A percentile compares a stretch with the other conserved stretches of the same genome.
phyloP scores from a whole-genome alignment of 2,329 filamentous ascomycete species.

The Coniochaeta prunicola region DNA sequence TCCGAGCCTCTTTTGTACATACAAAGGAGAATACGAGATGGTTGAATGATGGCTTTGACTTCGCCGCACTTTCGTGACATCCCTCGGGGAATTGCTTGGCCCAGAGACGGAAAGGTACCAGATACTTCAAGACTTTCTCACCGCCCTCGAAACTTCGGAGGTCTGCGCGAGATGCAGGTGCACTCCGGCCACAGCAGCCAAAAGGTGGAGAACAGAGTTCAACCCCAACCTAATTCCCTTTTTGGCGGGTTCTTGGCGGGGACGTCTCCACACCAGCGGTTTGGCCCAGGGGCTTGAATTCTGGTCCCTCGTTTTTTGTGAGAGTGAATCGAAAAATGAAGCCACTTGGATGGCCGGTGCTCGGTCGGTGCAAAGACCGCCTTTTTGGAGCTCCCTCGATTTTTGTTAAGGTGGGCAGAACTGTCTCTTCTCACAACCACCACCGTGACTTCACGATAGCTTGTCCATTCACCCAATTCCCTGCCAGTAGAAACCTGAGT shows the following conservation, averaged over 20 bases:
- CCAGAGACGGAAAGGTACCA: neutral
- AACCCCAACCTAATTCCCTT: slow-evolving; percentile 3
- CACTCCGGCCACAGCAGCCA: neutral
- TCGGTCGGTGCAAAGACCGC: slow-evolving; percentile 1
- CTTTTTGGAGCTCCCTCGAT: slow-evolving; percentile 2
- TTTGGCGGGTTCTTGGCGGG: neutral
- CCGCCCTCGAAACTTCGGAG: neutral
- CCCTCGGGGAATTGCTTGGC: neutral
- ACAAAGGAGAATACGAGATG: neutral
- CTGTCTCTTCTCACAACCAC: neutral
- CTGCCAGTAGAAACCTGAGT: neutral
- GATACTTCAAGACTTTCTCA: neutral
- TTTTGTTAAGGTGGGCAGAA: slow-evolving; percentile 3
- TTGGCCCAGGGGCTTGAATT: neutral
- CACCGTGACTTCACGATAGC: neutral
- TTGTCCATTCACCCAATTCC: neutral
- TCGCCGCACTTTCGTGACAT: neutral
- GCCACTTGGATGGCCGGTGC: neutral
- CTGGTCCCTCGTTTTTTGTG: neutral
- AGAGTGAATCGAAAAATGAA: neutral
- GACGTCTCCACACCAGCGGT: neutral
- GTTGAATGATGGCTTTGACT: neutral
- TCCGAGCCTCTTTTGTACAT: neutral
- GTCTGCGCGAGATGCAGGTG: neutral
- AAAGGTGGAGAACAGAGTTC: neutral